Conservation (phyloP, 2,329 filamentous ascomycete species). For the Chrysoporthe puriensis region DNA sequence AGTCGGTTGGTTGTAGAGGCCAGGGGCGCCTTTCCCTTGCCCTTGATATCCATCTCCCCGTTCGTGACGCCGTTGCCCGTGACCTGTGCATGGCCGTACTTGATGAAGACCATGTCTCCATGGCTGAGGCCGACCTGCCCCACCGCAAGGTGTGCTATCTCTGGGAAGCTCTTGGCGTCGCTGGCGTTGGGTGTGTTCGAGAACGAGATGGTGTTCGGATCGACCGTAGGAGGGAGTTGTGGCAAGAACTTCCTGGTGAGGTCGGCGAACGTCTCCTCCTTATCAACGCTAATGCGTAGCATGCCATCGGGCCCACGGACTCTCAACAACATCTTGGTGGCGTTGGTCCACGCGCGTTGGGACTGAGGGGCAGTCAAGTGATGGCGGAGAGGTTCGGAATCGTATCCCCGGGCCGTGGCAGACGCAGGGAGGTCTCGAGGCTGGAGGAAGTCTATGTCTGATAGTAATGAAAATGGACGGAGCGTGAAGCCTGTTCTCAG, state of each 20-base stretch:
- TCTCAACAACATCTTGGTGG: constrained; percentile 73
- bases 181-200: constrained; percentile 64
- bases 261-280: constrained; percentile 72
- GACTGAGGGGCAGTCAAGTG: neutral
- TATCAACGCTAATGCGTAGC: constrained; percentile 79
- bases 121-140: constrained; percentile 72
- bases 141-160: constrained; percentile 60
- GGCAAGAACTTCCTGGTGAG: constrained; percentile 61
- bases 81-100: constrained; percentile 66
- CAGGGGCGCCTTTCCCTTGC: constrained; percentile 34
- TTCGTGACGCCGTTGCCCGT: constrained; percentile 45
- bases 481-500: neutral
- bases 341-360: constrained; percentile 11
- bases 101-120: constrained; percentile 88
- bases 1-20: constrained; percentile 64
- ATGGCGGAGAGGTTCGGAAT: constrained; percentile 1
- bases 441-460: neutral
- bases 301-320: constrained; percentile 93
- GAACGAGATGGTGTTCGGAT: constrained; percentile 61
- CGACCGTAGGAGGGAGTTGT: constrained; percentile 64
- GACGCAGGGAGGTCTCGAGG: neutral
- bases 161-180: constrained; percentile 61
- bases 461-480: neutral
- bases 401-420: neutral
- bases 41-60: constrained; percentile 38